Percentiles rank a stretch among this genome's conserved stretches.
Conservation (phyloP, 106 monocot species). For the Hemerocallis citrina region DNA sequence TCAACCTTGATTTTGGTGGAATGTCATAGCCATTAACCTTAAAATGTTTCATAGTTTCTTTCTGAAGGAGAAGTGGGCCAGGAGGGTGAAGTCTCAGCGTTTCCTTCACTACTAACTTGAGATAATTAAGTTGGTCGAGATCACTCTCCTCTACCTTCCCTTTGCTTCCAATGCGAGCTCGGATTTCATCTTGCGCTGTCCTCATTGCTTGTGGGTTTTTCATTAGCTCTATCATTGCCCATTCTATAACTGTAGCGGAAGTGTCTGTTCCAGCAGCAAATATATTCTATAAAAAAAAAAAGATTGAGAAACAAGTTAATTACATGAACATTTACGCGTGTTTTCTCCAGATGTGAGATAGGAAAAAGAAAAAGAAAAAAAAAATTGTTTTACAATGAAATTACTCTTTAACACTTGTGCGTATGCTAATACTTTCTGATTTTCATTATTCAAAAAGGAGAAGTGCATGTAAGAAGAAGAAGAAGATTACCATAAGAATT, state of each 20-base stretch:
- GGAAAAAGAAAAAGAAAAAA: too few species aligned
- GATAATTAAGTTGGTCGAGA: slow-evolving; percentile 18
- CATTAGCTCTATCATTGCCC: slow-evolving; percentile 34
- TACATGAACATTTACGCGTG: too few species aligned
- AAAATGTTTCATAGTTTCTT: neutral
- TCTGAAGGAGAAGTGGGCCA: slow-evolving; percentile 12
- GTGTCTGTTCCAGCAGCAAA: slow-evolving; percentile 31
- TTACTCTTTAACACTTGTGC: too few species aligned
- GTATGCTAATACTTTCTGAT: too few species aligned
- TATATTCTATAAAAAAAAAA: slow-evolving; percentile 39
- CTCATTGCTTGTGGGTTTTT: slow-evolving; percentile 18
- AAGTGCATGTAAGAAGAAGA: too few species aligned
- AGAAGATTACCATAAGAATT: too few species aligned
- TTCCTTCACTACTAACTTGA: slow-evolving; percentile 34
- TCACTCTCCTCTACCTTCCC: slow-evolving; percentile 23
- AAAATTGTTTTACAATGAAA: too few species aligned
- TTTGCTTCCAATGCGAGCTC: slow-evolving; percentile 4
- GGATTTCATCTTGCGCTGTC: slow-evolving; percentile 15
- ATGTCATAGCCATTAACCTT: slow-evolving; percentile 13
- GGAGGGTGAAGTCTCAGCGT: slow-evolving; percentile 35
- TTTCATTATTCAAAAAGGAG: too few species aligned
- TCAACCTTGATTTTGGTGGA: slow-evolving; percentile 7
- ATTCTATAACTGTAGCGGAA: slow-evolving; percentile 22
- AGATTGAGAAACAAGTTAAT: neutral
- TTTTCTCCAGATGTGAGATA: too few species aligned